A percentile compares a stretch with the other conserved stretches of the same genome.
Conservation (phyloP, 2,329 filamentous ascomycete species). For the Sporothrix protearum region DNA sequence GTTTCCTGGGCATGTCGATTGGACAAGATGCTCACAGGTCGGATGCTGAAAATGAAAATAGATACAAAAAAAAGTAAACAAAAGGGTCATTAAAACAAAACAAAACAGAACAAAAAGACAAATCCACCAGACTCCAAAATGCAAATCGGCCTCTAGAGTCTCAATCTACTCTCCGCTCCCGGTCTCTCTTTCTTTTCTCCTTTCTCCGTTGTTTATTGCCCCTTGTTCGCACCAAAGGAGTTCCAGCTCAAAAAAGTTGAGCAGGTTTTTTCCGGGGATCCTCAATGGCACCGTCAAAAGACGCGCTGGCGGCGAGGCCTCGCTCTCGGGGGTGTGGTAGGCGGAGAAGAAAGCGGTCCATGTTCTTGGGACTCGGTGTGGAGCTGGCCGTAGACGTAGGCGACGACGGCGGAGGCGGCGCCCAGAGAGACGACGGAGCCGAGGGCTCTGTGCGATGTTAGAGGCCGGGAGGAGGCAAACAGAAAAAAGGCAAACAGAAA, state of each 20-base stretch:
- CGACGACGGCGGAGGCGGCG: conserved; percentile 32
- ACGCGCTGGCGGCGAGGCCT: conserved; percentile 35
- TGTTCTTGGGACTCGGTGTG: conserved; percentile 34
- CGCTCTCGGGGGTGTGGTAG: conserved; percentile 40
- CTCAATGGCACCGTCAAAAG: conserved; percentile 36
- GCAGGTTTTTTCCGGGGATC: conserved; percentile 38
- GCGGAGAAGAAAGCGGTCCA: conserved; percentile 39
- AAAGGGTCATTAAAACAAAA: not conserved
- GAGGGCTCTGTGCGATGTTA: conserved; percentile 24
- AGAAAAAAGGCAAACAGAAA: no score
- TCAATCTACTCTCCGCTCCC: no score
- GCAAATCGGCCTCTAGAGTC: not conserved
- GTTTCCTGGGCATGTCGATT: conserved; percentile 13
- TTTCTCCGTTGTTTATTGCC: not conserved
- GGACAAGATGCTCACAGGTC: not conserved
- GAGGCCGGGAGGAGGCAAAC: not conserved
- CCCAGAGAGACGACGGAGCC: conserved; percentile 25
- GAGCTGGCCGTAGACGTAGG: conserved; percentile 38
- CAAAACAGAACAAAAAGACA: not conserved
- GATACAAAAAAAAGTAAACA: not conserved
- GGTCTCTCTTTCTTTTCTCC: not conserved
- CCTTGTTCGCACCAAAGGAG: not conserved
- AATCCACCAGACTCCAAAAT: not conserved
- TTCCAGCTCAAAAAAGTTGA: conserved; percentile 38
- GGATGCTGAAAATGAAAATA: not conserved